These are phyloP conservation scores for Microthlaspi erraticum DNA, from an alignment of 345 rosid genomes.

Conservation along the genomic window DNA sequence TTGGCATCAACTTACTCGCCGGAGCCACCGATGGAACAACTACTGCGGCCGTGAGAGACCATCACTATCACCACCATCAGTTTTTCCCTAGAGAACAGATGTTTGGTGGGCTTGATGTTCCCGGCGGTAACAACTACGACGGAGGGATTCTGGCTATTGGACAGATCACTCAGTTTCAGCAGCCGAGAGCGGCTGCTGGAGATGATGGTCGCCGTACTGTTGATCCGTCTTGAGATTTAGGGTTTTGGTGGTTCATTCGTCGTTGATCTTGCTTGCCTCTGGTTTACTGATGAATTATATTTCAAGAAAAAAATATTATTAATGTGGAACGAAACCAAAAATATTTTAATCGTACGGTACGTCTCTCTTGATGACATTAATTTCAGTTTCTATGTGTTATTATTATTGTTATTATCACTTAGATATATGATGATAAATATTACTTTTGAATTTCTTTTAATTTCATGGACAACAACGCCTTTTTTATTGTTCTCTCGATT, in stretches of 20 bases:
- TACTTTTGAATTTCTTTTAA: slow-evolving; percentile 35
- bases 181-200: slow-evolving; percentile 70
- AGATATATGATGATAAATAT: slow-evolving; percentile 36
- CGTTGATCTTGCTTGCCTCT: slow-evolving; percentile 14
- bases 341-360: slow-evolving; percentile 27
- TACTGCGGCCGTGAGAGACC: slow-evolving; percentile 47
- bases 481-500: slow-evolving; percentile 18
- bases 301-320: neutral
- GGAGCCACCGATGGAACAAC: slow-evolving; percentile 44
- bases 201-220: slow-evolving; percentile 85
- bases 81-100: slow-evolving; percentile 77
- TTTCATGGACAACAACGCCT: slow-evolving; percentile 10
- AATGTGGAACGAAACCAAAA: slow-evolving; percentile 22
- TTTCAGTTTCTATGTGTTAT: neutral
- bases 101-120: slow-evolving; percentile 62
- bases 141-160: slow-evolving; percentile 75
- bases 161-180: slow-evolving; percentile 85
- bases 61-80: slow-evolving; percentile 69
- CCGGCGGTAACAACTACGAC: slow-evolving; percentile 55
- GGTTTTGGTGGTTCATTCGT: slow-evolving; percentile 36
- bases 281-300: slow-evolving; percentile 18
- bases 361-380: slow-evolving; percentile 36
- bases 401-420: slow-evolving; percentile 28
- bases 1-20: slow-evolving; percentile 68
- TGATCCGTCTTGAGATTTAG: slow-evolving; percentile 72